Evolutionary conservation across 2,329 filamentous ascomycete species (phyloP), one percentile per base, ranked within the genome.

Genomic region (Fusarium nanum): DNA sequence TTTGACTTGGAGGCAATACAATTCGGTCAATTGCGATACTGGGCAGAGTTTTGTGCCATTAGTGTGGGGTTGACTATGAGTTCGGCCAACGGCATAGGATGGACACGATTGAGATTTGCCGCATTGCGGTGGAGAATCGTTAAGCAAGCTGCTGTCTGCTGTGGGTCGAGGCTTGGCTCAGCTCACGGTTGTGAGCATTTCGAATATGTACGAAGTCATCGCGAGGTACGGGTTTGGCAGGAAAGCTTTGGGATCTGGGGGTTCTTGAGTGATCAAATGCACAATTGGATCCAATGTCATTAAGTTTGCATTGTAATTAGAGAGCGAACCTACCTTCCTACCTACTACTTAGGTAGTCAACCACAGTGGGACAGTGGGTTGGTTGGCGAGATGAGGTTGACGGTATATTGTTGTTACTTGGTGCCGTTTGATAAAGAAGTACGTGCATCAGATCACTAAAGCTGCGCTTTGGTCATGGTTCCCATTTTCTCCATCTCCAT

Each of bases 61-160:
- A 16, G 40, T 56, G 67, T 64, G 62, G 70, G 67, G 70, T 69
- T 70, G 25, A 27, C 25, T n/a, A 50, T 25, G 22, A 68, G 41
- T 64, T 71, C 60, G 64, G 64, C 34, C 50, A 71, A 71, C 64
- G 68, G 68, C 56, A 57, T 27, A 30, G 47, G 20, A 56, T 30
- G 49, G 41, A 37, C 32, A 37, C 16, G 32, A 37, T 23, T 32
- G 42, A 41, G 34, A 46, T 46, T 52, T 56, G 34, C 59, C 45
- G 64, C 47, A 46, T 58, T 55, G 27, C 44, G 41, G 67, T 70
- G 67, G 67, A 45, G 67, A 66, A 63, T 49, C 32, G 32, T 34
- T 9, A 28, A 52, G 28, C n/a, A 25, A 37, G 16, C 32, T 37
- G 16, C 32, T 37, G 32, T 37, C 23, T 40, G 30, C 18, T 52